Percentiles rank a stretch among this genome's conserved stretches.
Conservation (phyloP, 306 rosid genomes). For the Dicorynia guianensis region DNA sequence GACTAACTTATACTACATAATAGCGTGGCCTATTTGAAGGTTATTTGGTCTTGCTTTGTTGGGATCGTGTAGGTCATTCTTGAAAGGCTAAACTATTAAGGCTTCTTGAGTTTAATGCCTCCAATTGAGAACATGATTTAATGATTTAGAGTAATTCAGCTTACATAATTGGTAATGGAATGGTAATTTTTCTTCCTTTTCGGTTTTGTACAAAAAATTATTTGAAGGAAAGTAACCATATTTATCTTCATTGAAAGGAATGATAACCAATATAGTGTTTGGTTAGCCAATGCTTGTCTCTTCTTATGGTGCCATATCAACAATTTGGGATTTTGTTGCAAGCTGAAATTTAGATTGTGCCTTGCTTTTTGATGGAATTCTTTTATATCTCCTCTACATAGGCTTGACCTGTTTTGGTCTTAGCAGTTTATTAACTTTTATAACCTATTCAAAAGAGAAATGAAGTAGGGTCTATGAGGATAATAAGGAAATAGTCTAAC, state of each 20-base stretch:
- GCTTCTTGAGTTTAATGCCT: not conserved
- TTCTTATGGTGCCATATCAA: not conserved
- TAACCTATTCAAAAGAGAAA: not conserved
- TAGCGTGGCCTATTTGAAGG: constrained; percentile 4
- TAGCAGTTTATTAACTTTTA: not conserved
- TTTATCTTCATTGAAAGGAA: not conserved
- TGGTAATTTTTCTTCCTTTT: not conserved
- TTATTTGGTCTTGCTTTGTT: not conserved
- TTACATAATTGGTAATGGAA: not conserved
- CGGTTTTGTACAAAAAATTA: not conserved
- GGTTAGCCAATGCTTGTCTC: constrained; percentile 2
- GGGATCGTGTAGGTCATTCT: not conserved
- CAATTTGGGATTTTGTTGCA: not conserved
- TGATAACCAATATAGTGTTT: constrained; percentile 1
- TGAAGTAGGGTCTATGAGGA: not conserved
- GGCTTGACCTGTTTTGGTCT: constrained; percentile 16
- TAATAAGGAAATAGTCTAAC: not conserved
- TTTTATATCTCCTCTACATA: not conserved
- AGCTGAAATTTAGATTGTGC: not conserved
- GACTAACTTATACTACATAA: not conserved
- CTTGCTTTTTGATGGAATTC: not conserved
- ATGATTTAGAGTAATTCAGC: not conserved
- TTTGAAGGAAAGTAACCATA: not conserved
- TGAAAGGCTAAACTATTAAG: constrained; percentile 1
- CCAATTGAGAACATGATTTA: not conserved